Evolutionary conservation across 768 basidiomycete genomes (phyloP).

Genomic region (Auricularia sp.): DNA sequence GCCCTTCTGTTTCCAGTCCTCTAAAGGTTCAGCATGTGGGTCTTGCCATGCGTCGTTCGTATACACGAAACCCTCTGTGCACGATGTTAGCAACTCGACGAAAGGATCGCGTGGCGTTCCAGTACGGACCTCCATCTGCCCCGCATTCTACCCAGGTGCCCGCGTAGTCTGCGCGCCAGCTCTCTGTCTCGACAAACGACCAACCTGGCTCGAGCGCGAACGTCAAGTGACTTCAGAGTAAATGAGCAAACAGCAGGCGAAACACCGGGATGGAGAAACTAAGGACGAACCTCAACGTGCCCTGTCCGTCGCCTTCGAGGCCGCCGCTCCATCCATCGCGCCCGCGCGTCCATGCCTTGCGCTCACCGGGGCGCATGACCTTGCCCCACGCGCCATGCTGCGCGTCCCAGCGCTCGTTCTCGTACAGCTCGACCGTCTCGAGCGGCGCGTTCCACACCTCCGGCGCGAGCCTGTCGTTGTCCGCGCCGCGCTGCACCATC

Average conservation of each 20-base stretch:
- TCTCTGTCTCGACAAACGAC: constrained; percentile 66
- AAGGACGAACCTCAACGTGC: constrained; percentile 53
- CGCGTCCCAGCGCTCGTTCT: constrained; percentile 60
- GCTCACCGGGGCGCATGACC: constrained; percentile 32
- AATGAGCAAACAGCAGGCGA: constrained; percentile 1
- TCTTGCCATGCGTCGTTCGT: constrained; percentile 68
- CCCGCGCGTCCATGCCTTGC: constrained; percentile 60
- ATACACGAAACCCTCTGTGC: constrained; percentile 69
- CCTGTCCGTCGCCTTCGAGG: constrained; percentile 28
- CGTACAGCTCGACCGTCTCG: constrained; percentile 64
- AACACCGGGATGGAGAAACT: constrained; percentile 8
- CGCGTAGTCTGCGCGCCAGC: constrained; percentile 60
- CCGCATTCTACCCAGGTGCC: constrained; percentile 44
- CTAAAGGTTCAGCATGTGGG: constrained; percentile 30
- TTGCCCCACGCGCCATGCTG: constrained; percentile 29
- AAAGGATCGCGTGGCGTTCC: too few species aligned
- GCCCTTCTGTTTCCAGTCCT: constrained; percentile 31
- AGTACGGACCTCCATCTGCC: constrained; percentile 26
- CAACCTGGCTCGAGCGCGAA: constrained; percentile 69
- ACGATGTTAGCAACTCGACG: constrained; percentile 4
- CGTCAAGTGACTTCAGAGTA: constrained; percentile 57
- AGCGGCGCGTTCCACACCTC: constrained; percentile 54
- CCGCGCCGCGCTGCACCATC: constrained; percentile 30
- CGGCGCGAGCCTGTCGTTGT: constrained; percentile 59
- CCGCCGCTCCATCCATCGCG: constrained; percentile 63